Conservation (phyloP, 306 rosid genomes). For the Acacia crassicarpa region DNA sequence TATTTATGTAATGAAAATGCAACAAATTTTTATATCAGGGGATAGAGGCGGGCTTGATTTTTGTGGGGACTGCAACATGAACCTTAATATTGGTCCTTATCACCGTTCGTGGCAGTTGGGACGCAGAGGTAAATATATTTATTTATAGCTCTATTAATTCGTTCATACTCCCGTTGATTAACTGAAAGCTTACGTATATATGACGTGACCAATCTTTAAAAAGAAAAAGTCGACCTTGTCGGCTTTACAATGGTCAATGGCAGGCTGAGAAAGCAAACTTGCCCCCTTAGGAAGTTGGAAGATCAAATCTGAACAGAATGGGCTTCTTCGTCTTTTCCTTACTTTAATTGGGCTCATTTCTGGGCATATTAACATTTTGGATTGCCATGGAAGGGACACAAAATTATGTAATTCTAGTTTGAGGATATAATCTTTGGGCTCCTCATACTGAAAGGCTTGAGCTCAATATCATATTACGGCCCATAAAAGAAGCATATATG, state of each 20-base stretch:
- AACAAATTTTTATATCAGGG: slow-evolving; percentile 33
- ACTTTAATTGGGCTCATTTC: too few species aligned
- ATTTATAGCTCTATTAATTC: not conserved
- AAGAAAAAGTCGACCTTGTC: not conserved
- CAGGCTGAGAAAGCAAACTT: slow-evolving; percentile 53
- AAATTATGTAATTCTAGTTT: not conserved
- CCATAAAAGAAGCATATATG: not conserved
- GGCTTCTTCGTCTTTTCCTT: too few species aligned
- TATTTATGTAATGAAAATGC: not conserved
- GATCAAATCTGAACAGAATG: slow-evolving; percentile 14
- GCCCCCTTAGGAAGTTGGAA: slow-evolving; percentile 36
- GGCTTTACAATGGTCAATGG: not conserved
- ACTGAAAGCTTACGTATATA: not conserved
- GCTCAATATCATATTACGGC: not conserved
- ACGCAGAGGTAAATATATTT: slow-evolving; percentile 45
- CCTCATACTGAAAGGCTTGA: not conserved
- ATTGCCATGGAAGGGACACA: too few species aligned
- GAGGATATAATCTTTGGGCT: not conserved
- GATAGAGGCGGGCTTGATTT: slow-evolving; percentile 65
- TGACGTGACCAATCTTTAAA: too few species aligned
- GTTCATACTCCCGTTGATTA: too few species aligned
- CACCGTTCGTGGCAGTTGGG: slow-evolving; percentile 66
- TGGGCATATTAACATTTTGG: too few species aligned
- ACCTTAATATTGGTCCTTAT: slow-evolving; percentile 51
- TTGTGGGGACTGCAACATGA: slow-evolving; percentile 64